These are phyloP conservation scores for Ceratorhiza oryzae-sativae DNA, from an alignment of 1,284 basidiomycete genomes.

Conservation along the genomic window DNA sequence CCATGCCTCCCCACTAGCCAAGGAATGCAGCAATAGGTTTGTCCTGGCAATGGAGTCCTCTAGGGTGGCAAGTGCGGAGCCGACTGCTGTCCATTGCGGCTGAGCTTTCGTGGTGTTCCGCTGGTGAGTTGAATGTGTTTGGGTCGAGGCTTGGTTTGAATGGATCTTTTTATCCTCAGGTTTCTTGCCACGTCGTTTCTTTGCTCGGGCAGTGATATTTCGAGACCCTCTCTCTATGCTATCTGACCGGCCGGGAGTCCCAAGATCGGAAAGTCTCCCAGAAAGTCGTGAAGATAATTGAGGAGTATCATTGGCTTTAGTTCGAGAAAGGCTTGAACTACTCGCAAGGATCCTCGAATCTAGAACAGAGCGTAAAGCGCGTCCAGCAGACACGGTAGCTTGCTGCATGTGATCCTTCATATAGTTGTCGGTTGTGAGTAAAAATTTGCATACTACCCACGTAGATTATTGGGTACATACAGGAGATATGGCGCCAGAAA, in stretches of 20 bases:
- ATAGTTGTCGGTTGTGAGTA: neutral
- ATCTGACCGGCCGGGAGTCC: neutral
- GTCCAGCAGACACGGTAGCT: slow-evolving; percentile 19
- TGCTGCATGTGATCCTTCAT: slow-evolving; percentile 21
- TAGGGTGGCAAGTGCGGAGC: slow-evolving; percentile 19
- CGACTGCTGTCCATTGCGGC: slow-evolving; percentile 36
- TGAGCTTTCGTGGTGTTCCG: neutral
- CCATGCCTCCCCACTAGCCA: slow-evolving; percentile 29
- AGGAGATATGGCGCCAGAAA: no score
- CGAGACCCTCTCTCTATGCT: neutral
- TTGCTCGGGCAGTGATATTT: slow-evolving; percentile 5
- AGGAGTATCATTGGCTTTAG: slow-evolving; percentile 4
- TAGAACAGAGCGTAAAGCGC: slow-evolving; percentile 22
- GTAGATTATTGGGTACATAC: no score
- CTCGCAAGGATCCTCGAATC: neutral
- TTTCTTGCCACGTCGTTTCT: slow-evolving; percentile 10
- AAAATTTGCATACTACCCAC: neutral
- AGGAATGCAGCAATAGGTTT: slow-evolving; percentile 27
- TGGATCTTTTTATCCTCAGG: neutral
- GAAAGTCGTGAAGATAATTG: slow-evolving; percentile 22
- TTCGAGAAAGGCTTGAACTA: neutral
- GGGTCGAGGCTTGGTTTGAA: neutral
- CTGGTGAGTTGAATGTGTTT: neutral
- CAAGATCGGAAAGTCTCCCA: neutral
- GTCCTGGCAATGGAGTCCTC: slow-evolving; percentile 34